Base-by-base conservation (phyloP, 169 alveolate genomes). In the Cryptosporidium ubiquitum region DNA sequence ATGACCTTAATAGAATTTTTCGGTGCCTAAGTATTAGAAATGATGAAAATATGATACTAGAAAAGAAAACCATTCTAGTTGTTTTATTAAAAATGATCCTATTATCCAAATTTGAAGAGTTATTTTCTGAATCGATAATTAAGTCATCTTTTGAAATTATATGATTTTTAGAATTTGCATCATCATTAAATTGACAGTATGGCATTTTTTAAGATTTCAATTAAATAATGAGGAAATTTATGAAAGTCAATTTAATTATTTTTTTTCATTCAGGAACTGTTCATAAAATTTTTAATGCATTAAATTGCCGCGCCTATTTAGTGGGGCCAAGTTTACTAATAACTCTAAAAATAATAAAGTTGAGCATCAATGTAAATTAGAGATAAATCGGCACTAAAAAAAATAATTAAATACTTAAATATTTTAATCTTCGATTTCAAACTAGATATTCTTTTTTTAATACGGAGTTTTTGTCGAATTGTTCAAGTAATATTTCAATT, bases 1-100 rank as follows among this genome's bases (percentile, higher is more conserved):
- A 79, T 33, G 89, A 31, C 66, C 49, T 39, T 49, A 42, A 26
- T 1, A 79, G 75, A 12, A 79, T 64, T 69, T 58, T 79, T 35
- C 75, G 35, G 61, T 79, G 75, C 33, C 89, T 79, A 29, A 79
- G 64, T 31, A 79, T 40, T 29, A 79, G 47, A 79, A 79, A 79
- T 60, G 61, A 23, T 26, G 75, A 44, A 47, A 79, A 79, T 31
- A 79, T 61, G 29, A 61, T 42, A 47, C 79, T 42, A 16, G 89
- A 39, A 23, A 58, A 31, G 23, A 79, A 4, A 0, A 49, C 31
- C 23, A 79, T 16, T 29, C 39, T 60, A 23, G 7, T 0, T 61
- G 89, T 64, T 39, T 60, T 79, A 5, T 55, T 55, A 10, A 51
- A 51, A 37, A 23, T 57, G 1, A 7, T 44, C 18, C 31, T 23